Conservation (phyloP, 1,284 basidiomycete species). For the Ganoderma sp. region DNA sequence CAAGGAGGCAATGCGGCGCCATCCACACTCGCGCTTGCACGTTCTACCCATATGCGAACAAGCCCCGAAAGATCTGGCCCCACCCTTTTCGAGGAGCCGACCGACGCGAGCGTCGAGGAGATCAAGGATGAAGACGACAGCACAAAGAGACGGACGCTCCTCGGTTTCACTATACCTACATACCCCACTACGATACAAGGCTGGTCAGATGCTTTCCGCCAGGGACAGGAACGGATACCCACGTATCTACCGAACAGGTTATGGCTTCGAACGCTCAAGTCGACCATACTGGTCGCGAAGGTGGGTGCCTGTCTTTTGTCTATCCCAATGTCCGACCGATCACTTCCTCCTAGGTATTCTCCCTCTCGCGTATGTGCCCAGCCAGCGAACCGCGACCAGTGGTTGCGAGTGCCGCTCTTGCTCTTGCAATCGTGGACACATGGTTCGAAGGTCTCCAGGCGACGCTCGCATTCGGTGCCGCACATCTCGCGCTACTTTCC, state of each 20-base stretch:
- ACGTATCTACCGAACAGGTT: conserved; percentile 27
- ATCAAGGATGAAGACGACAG: conserved; percentile 19
- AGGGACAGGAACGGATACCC: conserved; percentile 25
- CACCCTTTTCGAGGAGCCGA: conserved; percentile 16
- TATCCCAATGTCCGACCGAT: conserved; percentile 14
- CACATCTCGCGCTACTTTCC: conserved; percentile 45
- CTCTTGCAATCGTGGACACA: conserved; percentile 53
- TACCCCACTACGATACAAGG: conserved; percentile 6
- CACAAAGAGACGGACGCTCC: conserved; percentile 9
- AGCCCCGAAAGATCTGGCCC: conserved; percentile 17
- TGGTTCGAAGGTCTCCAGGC: conserved; percentile 48
- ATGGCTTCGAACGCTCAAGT: conserved; percentile 39
- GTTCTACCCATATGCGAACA: conserved; percentile 16
- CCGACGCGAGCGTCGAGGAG: conserved; percentile 25
- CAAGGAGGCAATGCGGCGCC: conserved; percentile 2
- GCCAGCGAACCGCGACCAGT: conserved; percentile 28
- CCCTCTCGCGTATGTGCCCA: conserved; percentile 44
- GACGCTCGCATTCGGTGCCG: conserved; percentile 46
- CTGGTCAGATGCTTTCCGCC: conserved; percentile 15
- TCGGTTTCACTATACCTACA: conserved; percentile 11
- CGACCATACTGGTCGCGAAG: conserved; percentile 48
- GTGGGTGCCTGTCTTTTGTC: conserved; percentile 40
- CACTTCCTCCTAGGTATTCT: conserved; percentile 38
- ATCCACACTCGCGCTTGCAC: conserved; percentile 20
- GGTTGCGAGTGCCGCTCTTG: conserved; percentile 37